Conservation (phyloP, 2,329 filamentous ascomycete species). For the Fusarium lyarnte region DNA sequence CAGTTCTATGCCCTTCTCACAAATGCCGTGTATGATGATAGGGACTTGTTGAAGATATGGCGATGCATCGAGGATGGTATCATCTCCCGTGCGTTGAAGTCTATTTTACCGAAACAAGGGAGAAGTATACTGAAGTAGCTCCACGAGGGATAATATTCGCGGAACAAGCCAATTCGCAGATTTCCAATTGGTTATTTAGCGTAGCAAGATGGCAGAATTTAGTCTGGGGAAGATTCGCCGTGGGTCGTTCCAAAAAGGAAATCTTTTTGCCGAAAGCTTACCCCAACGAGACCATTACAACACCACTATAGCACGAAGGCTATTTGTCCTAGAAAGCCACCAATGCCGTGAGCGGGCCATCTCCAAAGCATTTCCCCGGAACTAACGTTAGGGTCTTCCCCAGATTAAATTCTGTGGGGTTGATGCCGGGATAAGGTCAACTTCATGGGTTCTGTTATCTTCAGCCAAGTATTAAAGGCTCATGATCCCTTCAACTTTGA, state of each 20-base stretch:
- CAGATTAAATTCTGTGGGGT: not conserved
- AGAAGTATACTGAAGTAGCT: too few species aligned
- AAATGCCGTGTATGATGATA: not conserved
- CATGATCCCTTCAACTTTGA: not conserved
- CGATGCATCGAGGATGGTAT: accelerated
- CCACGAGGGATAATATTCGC: too few species aligned
- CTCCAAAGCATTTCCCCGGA: not conserved
- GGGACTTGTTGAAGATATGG: not conserved
- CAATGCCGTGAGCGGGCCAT: not conserved
- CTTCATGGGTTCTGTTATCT: not conserved
- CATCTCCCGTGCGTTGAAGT: not conserved
- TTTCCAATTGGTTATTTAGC: not conserved
- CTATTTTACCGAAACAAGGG: too few species aligned
- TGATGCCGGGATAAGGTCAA: not conserved
- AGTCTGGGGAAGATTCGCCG: not conserved
- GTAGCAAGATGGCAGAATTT: not conserved
- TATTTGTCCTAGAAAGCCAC: not conserved
- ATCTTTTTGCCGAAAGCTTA: not conserved
- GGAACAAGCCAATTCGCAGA: not conserved
- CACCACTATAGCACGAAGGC: not conserved
- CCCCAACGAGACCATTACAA: not conserved
- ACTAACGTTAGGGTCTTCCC: not conserved
- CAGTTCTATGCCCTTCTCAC: accelerated
- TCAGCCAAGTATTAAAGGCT: not conserved
- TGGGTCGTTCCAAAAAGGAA: not conserved